Evolutionary conservation across 2,329 filamentous ascomycete genomes (phyloP).

Genomic region (Claviceps capensis): DNA sequence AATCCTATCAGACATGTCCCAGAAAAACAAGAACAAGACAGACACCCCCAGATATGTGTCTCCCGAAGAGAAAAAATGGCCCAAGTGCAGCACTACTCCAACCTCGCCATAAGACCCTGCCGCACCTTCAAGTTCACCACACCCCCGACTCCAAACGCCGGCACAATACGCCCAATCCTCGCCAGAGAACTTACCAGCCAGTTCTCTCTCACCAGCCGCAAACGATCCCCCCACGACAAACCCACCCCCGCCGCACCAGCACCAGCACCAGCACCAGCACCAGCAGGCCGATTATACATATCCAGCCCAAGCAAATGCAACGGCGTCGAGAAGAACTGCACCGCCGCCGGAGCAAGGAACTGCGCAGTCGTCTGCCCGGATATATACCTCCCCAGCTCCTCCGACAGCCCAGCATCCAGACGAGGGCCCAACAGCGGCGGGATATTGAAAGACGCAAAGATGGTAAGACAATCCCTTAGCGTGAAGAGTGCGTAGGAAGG

Average conservation of each 20-base stretch:
- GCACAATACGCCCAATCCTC: slow-evolving; percentile 71
- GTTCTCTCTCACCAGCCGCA: slow-evolving; percentile 53
- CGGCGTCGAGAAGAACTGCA: slow-evolving; percentile 71
- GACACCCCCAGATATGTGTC: neutral
- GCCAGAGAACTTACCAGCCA: slow-evolving; percentile 64
- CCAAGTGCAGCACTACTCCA: slow-evolving; percentile 23
- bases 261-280: neutral
- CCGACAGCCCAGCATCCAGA: slow-evolving; percentile 41
- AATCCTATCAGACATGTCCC: neutral
- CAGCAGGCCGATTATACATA: slow-evolving; percentile 58
- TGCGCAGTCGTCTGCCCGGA: slow-evolving; percentile 56
- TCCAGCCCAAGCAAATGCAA: slow-evolving; percentile 77
- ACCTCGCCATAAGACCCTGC: slow-evolving; percentile 47
- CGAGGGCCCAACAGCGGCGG: slow-evolving; percentile 63
- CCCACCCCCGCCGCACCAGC: neutral
- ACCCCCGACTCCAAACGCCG: slow-evolving; percentile 78
- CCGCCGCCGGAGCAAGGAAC: slow-evolving; percentile 63
- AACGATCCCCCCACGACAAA: slow-evolving; percentile 43
- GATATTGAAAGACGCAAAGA: slow-evolving; percentile 86
- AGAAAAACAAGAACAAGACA: neutral
- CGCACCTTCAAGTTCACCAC: slow-evolving; percentile 70
- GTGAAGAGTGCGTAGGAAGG: slow-evolving; percentile 69
- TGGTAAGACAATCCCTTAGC: slow-evolving; percentile 71
- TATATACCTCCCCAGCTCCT: slow-evolving; percentile 29
- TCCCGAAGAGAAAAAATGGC: too few species aligned